phyloP scores from a whole-genome alignment of 2,329 filamentous ascomycete genomes.

The Fusarium bulbicola region DNA sequence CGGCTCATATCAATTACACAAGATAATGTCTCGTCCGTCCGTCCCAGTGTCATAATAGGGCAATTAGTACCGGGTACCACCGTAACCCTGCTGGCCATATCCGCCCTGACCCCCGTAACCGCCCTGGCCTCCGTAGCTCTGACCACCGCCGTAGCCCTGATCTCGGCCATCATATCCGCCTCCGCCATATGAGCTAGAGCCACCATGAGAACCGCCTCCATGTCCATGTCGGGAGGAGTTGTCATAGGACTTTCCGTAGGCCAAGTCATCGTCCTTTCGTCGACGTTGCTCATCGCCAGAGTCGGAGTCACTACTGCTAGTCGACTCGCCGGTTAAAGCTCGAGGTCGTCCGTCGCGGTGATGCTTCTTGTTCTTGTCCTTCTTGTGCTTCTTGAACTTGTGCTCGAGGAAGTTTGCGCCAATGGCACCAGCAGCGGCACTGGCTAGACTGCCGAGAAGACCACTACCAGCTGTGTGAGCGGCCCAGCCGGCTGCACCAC shows the following conservation, averaged over 20 bases:
- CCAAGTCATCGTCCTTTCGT: slow-evolving; percentile 19
- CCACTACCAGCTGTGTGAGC: slow-evolving; percentile 62
- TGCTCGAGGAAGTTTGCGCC: slow-evolving; percentile 59
- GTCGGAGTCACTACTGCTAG: slow-evolving; percentile 39
- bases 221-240: slow-evolving; percentile 3
- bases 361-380: slow-evolving; percentile 39
- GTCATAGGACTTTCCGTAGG: slow-evolving; percentile 22
- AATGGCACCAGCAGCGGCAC: slow-evolving; percentile 59
- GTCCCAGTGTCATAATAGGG: no score
- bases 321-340: slow-evolving; percentile 32
- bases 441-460: slow-evolving; percentile 57
- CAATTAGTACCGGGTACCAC: not conserved
- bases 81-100: not conserved
- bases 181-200: not conserved
- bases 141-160: not conserved
- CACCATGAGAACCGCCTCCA: not conserved
- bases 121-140: not conserved
- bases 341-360: slow-evolving; percentile 35
- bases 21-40: not conserved
- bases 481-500: slow-evolving; percentile 59
- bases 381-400: slow-evolving; percentile 47
- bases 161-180: not conserved
- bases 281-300: slow-evolving; percentile 34
- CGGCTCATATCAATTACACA: not conserved
- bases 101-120: not conserved